Percentiles rank a stretch among this genome's conserved stretches.
These are phyloP conservation scores for Vaccinium macrocarpon DNA, from an alignment of 148 eudicot genomes.

Conservation along the genomic window DNA sequence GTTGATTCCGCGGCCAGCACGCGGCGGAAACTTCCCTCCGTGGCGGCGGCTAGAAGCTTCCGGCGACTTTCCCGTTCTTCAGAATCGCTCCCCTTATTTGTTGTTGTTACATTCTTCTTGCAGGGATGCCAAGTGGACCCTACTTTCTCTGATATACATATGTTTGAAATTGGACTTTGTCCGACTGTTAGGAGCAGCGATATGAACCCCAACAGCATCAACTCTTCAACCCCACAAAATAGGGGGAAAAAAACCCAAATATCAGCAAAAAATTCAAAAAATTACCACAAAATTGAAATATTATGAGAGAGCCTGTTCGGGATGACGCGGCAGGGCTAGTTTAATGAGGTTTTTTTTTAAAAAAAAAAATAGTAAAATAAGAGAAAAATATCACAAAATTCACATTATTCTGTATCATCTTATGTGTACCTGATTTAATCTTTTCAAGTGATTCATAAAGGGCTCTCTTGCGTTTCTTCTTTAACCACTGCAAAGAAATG, in stretches of 20 bases:
- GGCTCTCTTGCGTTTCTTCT: slow-evolving; percentile 37
- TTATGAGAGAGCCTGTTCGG: no score
- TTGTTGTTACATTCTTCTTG: not conserved
- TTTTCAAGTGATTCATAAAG: slow-evolving; percentile 51
- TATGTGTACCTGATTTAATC: slow-evolving; percentile 40
- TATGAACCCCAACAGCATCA: slow-evolving; percentile 59
- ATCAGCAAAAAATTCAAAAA: not conserved
- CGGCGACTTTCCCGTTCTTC: slow-evolving; percentile 20
- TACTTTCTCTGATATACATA: slow-evolving; percentile 30
- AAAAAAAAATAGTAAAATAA: no score
- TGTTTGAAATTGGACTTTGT: slow-evolving; percentile 34
- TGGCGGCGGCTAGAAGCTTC: slow-evolving; percentile 24
- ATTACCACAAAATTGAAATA: not conserved
- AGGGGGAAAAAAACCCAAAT: not conserved
- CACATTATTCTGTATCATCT: no score
- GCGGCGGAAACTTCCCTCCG: slow-evolving; percentile 27
- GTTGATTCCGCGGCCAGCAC: slow-evolving; percentile 26
- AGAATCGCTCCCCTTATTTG: no score
- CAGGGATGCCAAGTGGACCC: slow-evolving; percentile 53
- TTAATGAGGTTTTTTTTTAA: no score
- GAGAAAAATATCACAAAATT: no score
- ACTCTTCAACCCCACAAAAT: slow-evolving; percentile 29
- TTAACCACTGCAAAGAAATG: slow-evolving; percentile 47
- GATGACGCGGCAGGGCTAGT: no score
- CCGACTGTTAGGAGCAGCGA: slow-evolving; percentile 47